A percentile compares a stretch with the other conserved stretches of the same genome.
phyloP scores from a whole-genome alignment of 345 rosid genomes.

The Eucalyptus sp. region DNA sequence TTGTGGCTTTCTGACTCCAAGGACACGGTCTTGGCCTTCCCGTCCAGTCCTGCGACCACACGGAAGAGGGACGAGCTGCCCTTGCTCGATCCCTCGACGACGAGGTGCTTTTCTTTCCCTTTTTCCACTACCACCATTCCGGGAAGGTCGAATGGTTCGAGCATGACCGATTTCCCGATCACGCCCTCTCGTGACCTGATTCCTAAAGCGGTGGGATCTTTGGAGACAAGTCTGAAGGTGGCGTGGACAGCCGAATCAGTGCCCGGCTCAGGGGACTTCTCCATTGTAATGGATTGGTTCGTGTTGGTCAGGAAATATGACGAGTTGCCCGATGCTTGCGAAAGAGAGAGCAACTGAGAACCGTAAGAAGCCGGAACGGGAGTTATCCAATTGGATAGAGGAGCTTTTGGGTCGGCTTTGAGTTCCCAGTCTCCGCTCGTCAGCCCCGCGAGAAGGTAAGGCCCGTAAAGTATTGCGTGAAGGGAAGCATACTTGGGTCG shows the following conservation, averaged over 20 bases:
- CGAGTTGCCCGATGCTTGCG: constrained; percentile 37
- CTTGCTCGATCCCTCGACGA: constrained; percentile 11
- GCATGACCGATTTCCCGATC: constrained; percentile 43
- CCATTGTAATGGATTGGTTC: constrained; percentile 55
- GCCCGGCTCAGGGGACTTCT: constrained; percentile 33
- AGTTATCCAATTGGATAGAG: constrained; percentile 46
- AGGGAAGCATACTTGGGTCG: constrained; percentile 57
- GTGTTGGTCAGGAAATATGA: constrained; percentile 45
- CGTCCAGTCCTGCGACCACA: constrained; percentile 57
- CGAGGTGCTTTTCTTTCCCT: constrained; percentile 23
- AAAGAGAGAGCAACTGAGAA: constrained; percentile 41
- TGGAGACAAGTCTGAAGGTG: constrained; percentile 54
- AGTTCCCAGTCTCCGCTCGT: constrained; percentile 62
- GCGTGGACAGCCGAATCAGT: constrained; percentile 45
- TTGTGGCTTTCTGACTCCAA: constrained; percentile 30
- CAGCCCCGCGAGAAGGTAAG: constrained; percentile 67
- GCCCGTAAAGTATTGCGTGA: constrained; percentile 85
- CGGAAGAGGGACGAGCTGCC: constrained; percentile 31
- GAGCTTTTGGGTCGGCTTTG: constrained; percentile 20
- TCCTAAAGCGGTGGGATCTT: neutral
- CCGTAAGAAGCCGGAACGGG: constrained; percentile 43
- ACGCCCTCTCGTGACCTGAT: constrained; percentile 4
- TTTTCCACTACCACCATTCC: constrained; percentile 48
- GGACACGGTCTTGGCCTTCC: constrained; percentile 38
- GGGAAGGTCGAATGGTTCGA: constrained; percentile 75